Base-by-base conservation (phyloP, 2,329 filamentous ascomycete species). In the Pestalotiopsis sp. region DNA sequence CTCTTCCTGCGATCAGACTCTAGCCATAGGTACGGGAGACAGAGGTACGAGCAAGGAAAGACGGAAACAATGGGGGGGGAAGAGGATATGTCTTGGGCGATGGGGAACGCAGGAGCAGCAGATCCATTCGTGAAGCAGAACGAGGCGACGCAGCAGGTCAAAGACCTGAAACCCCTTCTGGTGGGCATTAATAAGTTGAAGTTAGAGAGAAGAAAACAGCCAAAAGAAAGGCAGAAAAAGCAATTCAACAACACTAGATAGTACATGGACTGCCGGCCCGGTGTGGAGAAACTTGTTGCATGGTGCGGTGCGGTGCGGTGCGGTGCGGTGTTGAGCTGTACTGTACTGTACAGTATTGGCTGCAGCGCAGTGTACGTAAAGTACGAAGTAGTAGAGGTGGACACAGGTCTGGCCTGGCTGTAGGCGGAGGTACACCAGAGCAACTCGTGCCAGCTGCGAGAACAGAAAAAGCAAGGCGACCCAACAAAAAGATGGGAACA, bases 101-200 rank as follows among this genome's bases (percentile, higher is more conserved):
- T 35, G 58, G 58, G 58, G n/a, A 61, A 11, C 26, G 61, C 61
- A 39, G 39, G 35, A 52, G 20, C 44, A 62, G 58, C 65, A 62
- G 58, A 40, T 30, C 65, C 39, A 52, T 55, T 39, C 13, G 64
- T 20, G 20, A 48, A 39, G 38, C 58, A 39, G 30, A 55, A 64
- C 40, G 44, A 22, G 22, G 66, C 55, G 60, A 63, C 52, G 44
- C 55, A 60, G 58, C 60, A 64, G 39, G 61, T 64, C 61, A 64
- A 58, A 64, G 57, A 20, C 66, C 48, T 64, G 57, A 64, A 62
- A 62, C 59, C 38, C 38, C 17, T 55, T 56, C 44, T 52, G 48
- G 66, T 40, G 17, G 60, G 60, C 66, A 67, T 67, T 67, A 64
- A 67, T 65, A 55, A 30, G 63, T 38, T 65, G 30, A 55, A 65